Evolutionary conservation across 495 filamentous ascomycete species (phyloP), one percentile per base, ranked within the genome.

Genomic region (Aspergillus nanangensis): DNA sequence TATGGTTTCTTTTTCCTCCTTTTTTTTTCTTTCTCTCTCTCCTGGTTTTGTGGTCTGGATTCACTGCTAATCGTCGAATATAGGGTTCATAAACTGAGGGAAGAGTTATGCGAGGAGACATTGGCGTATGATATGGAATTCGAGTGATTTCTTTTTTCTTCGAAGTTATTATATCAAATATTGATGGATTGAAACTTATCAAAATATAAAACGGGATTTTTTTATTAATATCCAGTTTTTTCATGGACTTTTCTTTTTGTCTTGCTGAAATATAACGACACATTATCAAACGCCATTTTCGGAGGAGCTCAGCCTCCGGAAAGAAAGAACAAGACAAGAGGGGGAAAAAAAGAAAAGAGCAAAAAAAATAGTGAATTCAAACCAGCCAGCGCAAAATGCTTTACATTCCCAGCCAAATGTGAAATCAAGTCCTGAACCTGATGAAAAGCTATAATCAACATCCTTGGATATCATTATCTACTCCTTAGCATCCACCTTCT

Each of bases 401-500:
- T 44, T 44, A 25, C 27, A 39, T 21, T 43, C 23, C 15, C 35
- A 7, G 15, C 11, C 25, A 29, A 37, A 38, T 14, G 19, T 36
- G 17, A 45, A 41, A 37, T 23, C 22, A 17, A 42, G 19, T 35
- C 32, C 24, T 41, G 27, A 48, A 45, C 45, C 43, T 32, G 56
- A 38, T 41, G 8, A 45, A 48, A 57, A n/a, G n/a, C n/a, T n/a
- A 41, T 46, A 56, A 41, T 45, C 51, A 50, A 27, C 38, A 39
- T 38, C 18, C 13, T 50, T 24, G 31, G 39, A 61, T 38, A 45
- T 41, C 43, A 43, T 49, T 5, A 5, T 29, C 25, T 66, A 70
- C 61, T 74, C 69, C 64, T 73, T 73, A 20, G 60, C 52, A 50
- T 75, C 73, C 9, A 74, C 60, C 60, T 76, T 76, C 65, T 78